Conservation (phyloP, 108 stramenopile genomes). For the Nitzschia putrida region DNA sequence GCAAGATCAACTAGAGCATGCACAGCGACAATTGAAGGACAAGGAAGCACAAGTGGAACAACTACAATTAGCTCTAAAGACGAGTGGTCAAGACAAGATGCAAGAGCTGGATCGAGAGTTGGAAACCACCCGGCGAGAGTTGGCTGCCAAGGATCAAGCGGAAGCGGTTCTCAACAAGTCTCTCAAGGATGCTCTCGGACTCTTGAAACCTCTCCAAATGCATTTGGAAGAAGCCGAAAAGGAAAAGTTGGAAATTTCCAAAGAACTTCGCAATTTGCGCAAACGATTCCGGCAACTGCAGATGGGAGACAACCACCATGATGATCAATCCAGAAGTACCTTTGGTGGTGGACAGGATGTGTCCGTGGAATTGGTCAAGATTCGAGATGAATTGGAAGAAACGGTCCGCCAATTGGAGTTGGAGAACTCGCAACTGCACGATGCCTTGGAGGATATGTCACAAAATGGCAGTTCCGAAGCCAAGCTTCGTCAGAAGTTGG, state of each 20-base stretch:
- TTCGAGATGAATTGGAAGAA: constrained; percentile 41
- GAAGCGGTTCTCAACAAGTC: constrained; percentile 50
- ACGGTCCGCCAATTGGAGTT: constrained; percentile 45
- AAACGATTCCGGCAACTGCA: constrained; percentile 40
- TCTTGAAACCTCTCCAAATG: constrained; percentile 52
- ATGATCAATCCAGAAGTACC: constrained; percentile 35
- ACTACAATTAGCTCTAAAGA: constrained; percentile 6
- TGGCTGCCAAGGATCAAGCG: constrained; percentile 32
- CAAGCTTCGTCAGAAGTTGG: constrained; percentile 40
- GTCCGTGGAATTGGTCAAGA: constrained; percentile 23
- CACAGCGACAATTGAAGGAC: constrained; percentile 15
- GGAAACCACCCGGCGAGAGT: constrained; percentile 19
- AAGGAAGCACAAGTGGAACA: constrained; percentile 29
- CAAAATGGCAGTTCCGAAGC: constrained; percentile 23
- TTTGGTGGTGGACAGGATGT: constrained; percentile 14
- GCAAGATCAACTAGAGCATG: constrained; percentile 18
- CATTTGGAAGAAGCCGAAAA: constrained; percentile 57
- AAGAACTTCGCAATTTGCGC: constrained; percentile 39
- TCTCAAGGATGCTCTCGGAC: constrained; percentile 54
- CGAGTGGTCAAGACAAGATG: constrained; percentile 2
- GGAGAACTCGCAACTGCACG: constrained; percentile 56
- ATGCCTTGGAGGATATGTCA: constrained; percentile 50
- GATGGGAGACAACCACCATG: constrained; percentile 22
- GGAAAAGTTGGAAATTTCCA: constrained; percentile 49
- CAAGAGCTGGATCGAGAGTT: constrained; percentile 32